phyloP scores from a whole-genome alignment of 73 alveolate genomes.

The Tetrahymena borealis region DNA sequence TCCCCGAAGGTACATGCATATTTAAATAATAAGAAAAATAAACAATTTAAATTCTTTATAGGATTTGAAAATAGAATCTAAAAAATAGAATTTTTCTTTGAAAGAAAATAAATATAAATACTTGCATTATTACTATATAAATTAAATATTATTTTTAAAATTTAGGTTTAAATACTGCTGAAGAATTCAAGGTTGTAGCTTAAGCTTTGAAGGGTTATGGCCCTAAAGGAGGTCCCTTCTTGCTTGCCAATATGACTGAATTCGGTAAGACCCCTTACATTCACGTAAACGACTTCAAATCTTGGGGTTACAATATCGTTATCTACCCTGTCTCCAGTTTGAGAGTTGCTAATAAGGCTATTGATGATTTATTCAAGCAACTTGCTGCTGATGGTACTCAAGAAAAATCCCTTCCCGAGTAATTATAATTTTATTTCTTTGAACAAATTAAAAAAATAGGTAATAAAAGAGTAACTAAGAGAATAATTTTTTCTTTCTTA shows the following conservation, averaged over 20 bases:
- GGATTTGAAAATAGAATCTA: not conserved
- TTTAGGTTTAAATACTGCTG: constrained; percentile 25
- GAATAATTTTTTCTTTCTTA: not conserved
- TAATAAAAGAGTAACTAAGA: not conserved
- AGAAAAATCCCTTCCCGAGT: constrained; percentile 37
- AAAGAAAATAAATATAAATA: not conserved
- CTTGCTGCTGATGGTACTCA: constrained; percentile 49
- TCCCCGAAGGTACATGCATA: constrained; percentile 92
- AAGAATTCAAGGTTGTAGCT: constrained; percentile 37
- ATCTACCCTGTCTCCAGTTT: constrained; percentile 89
- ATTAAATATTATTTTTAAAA: too few relatives aligned
- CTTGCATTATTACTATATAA: too few relatives aligned
- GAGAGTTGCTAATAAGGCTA: constrained; percentile 87
- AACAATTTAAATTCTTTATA: not conserved
- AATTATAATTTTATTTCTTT: constrained; percentile 7
- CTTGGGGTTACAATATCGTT: constrained; percentile 71
- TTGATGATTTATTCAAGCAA: constrained; percentile 43
- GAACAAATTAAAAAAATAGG: constrained; percentile 8
- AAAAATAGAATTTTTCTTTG: not conserved
- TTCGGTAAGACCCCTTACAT: constrained; percentile 78
- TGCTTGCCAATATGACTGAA: constrained; percentile 84
- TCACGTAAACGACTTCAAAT: constrained; percentile 39
- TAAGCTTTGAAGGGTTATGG: constrained; percentile 13
- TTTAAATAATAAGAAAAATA: constrained; percentile 44
- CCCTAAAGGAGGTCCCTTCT: constrained; percentile 10